These are phyloP conservation scores for Kwoniella sp. DNA, from an alignment of 768 basidiomycete genomes.

Conservation along the genomic window DNA sequence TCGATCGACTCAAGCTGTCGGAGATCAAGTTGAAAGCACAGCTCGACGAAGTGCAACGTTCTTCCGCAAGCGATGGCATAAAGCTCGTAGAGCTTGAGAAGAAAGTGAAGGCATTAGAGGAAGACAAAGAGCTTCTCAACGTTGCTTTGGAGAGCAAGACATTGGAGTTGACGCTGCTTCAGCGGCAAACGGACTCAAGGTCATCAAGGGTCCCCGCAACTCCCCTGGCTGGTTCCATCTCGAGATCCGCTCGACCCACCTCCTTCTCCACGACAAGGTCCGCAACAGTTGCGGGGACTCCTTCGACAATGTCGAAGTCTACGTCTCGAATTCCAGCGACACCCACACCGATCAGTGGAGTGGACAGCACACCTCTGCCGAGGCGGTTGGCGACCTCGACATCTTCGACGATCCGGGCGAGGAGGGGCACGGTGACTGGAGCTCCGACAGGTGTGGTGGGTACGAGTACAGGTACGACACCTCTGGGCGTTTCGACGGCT, in stretches of 20 bases:
- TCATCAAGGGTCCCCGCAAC: not conserved
- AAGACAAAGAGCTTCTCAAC: conserved; percentile 31
- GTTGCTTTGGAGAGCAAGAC: conserved; percentile 26
- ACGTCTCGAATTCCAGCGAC: conserved; percentile 19
- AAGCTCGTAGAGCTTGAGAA: conserved; percentile 13
- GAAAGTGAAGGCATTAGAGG: conserved; percentile 15
- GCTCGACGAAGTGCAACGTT: conserved; percentile 3
- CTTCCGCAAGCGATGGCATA: conserved; percentile 5
- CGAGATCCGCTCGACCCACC: conserved; percentile 2
- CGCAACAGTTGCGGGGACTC: not conserved
- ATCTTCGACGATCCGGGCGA: conserved; percentile 4
- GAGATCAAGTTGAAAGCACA: conserved; percentile 27
- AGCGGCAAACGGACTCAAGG: conserved; percentile 1
- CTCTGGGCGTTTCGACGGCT: conserved; percentile 23
- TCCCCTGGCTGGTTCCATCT: not conserved
- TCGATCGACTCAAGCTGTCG: conserved; percentile 37
- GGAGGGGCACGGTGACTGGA: conserved; percentile 1
- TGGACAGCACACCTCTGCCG: conserved; percentile 21
- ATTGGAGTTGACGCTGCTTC: conserved; percentile 20
- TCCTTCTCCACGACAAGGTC: not conserved
- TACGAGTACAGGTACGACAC: not conserved
- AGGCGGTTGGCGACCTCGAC: conserved; percentile 19
- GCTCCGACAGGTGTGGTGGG: not conserved
- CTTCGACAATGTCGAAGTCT: conserved; percentile 7
- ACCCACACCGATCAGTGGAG: conserved; percentile 6